Percentiles rank a stretch among this genome's conserved stretches.
phyloP scores from a whole-genome alignment of 257 asterid genomes.

The Petrea volubilis region DNA sequence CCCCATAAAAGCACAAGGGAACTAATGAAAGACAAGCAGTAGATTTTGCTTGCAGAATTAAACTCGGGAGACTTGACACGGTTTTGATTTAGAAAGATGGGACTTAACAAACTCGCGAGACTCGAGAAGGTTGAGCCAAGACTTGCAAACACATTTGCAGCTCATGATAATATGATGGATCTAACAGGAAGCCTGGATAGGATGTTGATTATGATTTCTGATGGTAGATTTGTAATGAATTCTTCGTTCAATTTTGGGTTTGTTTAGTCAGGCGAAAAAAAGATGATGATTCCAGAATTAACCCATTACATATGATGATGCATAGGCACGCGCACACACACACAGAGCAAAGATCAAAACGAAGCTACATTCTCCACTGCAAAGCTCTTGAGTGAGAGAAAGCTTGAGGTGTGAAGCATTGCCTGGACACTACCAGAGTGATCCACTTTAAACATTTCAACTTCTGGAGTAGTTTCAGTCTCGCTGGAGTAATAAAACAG shows the following conservation, averaged over 20 bases:
- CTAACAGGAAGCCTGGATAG: no score
- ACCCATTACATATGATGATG: no score
- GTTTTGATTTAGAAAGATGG: conserved; percentile 26
- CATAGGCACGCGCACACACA: no score
- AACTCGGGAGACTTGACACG: no score
- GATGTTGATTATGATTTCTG: no score
- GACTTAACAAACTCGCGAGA: conserved; percentile 19
- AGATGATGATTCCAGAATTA: neutral
- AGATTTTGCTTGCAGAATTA: no score
- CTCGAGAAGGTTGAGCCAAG: conserved; percentile 20
- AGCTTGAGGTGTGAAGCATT: conserved; percentile 27
- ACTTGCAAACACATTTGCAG: conserved; percentile 33
- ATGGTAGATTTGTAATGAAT: no score
- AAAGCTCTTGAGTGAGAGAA: conserved; percentile 32
- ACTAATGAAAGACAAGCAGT: no score
- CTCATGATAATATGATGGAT: neutral
- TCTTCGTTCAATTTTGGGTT: neutral
- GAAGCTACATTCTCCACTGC: conserved; percentile 6
- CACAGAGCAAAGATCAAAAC: neutral
- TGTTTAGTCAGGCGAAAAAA: neutral
- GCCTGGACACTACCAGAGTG: neutral
- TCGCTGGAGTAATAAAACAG: conserved; percentile 28
- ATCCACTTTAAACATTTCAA: neutral
- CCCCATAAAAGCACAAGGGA: no score
- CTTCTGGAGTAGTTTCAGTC: neutral